Percentiles rank a stretch among this genome's conserved stretches.
Conservation (phyloP, 2,329 filamentous ascomycete species). For the Pyricularia pennisetigena region DNA sequence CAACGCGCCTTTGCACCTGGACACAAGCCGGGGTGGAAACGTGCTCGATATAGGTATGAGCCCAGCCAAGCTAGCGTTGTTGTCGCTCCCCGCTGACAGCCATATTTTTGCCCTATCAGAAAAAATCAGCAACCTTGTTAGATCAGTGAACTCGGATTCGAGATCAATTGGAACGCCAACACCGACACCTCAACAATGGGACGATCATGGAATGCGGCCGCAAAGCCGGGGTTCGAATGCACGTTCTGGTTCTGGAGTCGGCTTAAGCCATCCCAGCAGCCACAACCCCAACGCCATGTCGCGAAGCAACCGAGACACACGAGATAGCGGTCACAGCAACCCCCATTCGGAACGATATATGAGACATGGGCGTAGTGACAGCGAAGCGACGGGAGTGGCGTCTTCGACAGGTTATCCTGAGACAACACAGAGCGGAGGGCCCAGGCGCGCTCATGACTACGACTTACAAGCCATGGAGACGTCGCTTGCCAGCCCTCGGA, state of each 20-base stretch:
- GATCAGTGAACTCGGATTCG: conserved; percentile 61
- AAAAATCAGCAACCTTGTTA: conserved; percentile 89
- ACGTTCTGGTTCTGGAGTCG: conserved; percentile 18
- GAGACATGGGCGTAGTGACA: conserved; percentile 67
- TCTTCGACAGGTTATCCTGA: conserved; percentile 77
- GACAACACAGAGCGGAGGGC: conserved; percentile 56
- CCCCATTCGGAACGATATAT: conserved; percentile 33
- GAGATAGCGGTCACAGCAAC: background rate
- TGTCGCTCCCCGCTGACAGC: background rate
- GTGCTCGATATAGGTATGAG: conserved; percentile 75
- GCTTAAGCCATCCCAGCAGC: conserved; percentile 25
- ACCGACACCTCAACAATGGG: conserved; percentile 56
- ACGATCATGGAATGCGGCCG: conserved; percentile 46
- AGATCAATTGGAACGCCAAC: conserved; percentile 35
- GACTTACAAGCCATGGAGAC: conserved; percentile 96
- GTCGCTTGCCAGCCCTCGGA: conserved; percentile 62
- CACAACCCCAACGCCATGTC: conserved; percentile 20
- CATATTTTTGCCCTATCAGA: conserved; percentile 40
- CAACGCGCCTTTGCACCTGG: conserved; percentile 81
- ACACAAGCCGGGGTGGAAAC: conserved; percentile 88
- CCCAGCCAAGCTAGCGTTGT: background rate
- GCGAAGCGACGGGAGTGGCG: conserved; percentile 60
- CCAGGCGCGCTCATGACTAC: conserved; percentile 75
- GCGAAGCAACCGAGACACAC: conserved; percentile 18
- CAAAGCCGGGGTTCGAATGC: conserved; percentile 37